phyloP scores from a whole-genome alignment of 306 rosid genomes.

The Prunus mume region DNA sequence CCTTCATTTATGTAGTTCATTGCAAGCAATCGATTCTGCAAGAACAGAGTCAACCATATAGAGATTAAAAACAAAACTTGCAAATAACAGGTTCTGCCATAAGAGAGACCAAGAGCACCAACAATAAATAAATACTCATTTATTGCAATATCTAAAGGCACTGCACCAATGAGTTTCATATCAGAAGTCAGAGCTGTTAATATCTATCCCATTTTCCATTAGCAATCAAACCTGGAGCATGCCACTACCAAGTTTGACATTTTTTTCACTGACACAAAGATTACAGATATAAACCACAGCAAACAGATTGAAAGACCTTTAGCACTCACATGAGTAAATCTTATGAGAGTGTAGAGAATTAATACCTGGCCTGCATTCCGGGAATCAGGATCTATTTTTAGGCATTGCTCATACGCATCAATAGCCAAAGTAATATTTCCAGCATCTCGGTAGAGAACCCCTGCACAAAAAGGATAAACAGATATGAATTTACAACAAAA shows the following conservation, averaged over 20 bases:
- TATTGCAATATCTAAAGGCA: not conserved
- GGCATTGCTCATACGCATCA: conserved; percentile 93
- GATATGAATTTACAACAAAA: conserved; percentile 12
- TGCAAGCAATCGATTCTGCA: conserved; percentile 91
- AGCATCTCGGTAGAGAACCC: conserved; percentile 95
- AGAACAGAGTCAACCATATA: not conserved
- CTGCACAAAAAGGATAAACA: conserved; percentile 44
- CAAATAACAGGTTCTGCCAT: not conserved
- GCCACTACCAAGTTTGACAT: not conserved
- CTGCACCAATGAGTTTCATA: not conserved
- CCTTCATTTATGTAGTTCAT: conserved; percentile 93
- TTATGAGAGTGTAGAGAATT: conserved; percentile 4
- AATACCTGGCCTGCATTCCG: conserved; percentile 99
- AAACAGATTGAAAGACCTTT: not conserved
- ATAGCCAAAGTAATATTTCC: conserved; percentile 81
- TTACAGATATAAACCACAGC: not conserved
- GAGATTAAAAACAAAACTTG: not conserved
- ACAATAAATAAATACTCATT: not conserved
- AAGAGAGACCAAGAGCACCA: not conserved
- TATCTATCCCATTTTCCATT: not conserved
- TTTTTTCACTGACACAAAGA: not conserved
- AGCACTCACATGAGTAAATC: not conserved
- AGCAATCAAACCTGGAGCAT: not conserved
- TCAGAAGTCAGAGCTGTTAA: not conserved
- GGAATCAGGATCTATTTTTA: conserved; percentile 94